These are phyloP conservation scores for Trichoderma simmonsii DNA, from an alignment of 2,329 filamentous ascomycete species.

Conservation along the genomic window DNA sequence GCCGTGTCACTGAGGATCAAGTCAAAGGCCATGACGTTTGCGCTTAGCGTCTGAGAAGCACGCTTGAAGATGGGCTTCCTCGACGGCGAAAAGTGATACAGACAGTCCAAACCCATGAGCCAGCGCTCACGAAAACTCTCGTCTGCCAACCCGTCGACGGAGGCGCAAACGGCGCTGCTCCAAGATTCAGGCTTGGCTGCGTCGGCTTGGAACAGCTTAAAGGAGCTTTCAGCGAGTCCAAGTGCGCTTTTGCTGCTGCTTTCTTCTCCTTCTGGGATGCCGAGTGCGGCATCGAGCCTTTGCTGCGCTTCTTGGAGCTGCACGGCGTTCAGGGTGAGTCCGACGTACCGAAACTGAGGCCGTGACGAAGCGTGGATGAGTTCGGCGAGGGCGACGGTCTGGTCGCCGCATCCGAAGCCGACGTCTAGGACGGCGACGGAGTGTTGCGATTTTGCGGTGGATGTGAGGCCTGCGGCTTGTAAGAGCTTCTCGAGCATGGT, in stretches of 20 bases:
- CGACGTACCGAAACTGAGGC: slow-evolving; percentile 44
- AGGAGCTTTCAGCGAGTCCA: not conserved
- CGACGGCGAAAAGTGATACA: slow-evolving; percentile 57
- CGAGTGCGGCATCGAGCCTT: slow-evolving; percentile 1
- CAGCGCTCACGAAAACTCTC: slow-evolving; percentile 35
- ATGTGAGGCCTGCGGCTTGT: not conserved
- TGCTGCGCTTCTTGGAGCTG: slow-evolving; percentile 42
- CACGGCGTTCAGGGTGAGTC: slow-evolving; percentile 47
- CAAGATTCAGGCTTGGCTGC: slow-evolving; percentile 47
- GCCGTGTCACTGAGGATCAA: slow-evolving; percentile 41
- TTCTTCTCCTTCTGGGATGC: not conserved
- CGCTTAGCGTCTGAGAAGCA: slow-evolving; percentile 39
- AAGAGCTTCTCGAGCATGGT: not conserved
- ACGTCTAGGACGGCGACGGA: slow-evolving; percentile 47
- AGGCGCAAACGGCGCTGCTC: slow-evolving; percentile 27
- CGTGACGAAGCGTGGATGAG: slow-evolving; percentile 23
- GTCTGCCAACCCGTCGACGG: slow-evolving; percentile 19
- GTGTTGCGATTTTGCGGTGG: not conserved
- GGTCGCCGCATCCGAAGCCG: slow-evolving; percentile 59
- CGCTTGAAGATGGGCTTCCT: slow-evolving; percentile 44
- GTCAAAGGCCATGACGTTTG: slow-evolving; percentile 55
- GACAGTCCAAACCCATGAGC: slow-evolving; percentile 54
- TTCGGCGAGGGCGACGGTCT: slow-evolving; percentile 33
- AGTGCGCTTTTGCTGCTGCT: not conserved
- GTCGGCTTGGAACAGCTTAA: slow-evolving; percentile 46